Base-by-base conservation (phyloP, 139 green algal genomes). In the Zygnema circumcarinatum region DNA sequence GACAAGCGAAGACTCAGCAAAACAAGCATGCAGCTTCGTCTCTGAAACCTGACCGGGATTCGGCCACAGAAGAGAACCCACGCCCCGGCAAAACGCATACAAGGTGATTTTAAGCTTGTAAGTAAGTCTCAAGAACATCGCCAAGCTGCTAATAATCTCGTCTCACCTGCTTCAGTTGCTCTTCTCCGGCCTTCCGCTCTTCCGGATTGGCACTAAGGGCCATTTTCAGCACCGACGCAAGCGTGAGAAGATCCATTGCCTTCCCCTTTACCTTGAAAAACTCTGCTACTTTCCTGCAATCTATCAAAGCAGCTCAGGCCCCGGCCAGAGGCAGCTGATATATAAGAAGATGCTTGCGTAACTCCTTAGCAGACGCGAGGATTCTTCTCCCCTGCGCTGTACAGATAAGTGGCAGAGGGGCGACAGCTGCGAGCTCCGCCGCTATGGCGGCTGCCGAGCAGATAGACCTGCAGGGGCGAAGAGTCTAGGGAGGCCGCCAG, bases 161-260 rank as follows among this genome's bases (percentile, higher is more conserved):
- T 42, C 69, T 78, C 16, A 88, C 83, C 83, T 88, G 33, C 21
- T 79, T 52, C 32, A 88, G 74, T 29, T 86, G n/a, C 39, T 39
- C 83, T 62, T 88, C 83, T 22, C 33, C 83, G 25, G 40, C 75
- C 31, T 88, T 88, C 25, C 83, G 74, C 31, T 88, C 83, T n/a
- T 89, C 75, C 22, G 83, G 83, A 56, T 88, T 88, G 3, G 74
- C 40, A 62, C 83, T 88, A 36, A 86, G 35, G 2, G 83, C 83
- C 83, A 88, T 54, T 53, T 88, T 74, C 83, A 88, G 36, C 25
- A 88, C 83, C 32, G 7, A 20, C 7, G 29, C n/a, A 40, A 76
- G 33, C 2, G 31, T 86, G n/a, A 3, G 32, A 33, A 86, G 31
- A 33, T 86, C 79, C 79, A 86, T 86, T 52, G 20, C 21, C 54